A percentile compares a stretch with the other conserved stretches of the same genome.
These are phyloP conservation scores for Phytopythium oedochilum DNA, from an alignment of 352 stramenopile species.

Conservation along the genomic window DNA sequence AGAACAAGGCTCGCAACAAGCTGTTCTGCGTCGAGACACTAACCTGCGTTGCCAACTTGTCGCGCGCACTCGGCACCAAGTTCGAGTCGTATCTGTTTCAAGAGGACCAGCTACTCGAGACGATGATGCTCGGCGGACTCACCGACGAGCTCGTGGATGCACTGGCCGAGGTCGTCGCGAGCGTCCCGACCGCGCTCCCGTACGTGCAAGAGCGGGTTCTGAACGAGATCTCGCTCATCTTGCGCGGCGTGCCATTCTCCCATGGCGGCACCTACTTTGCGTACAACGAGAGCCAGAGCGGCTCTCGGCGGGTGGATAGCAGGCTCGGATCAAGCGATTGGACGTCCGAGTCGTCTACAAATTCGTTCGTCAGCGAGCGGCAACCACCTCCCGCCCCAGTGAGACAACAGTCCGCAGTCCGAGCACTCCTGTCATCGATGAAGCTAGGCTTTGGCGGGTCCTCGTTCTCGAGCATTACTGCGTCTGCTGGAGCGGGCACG, in stretches of 20 bases:
- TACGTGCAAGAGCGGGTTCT: constrained; percentile 94
- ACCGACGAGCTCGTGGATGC: constrained; percentile 93
- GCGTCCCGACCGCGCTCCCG: constrained; percentile 85
- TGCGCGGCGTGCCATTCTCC: constrained; percentile 83
- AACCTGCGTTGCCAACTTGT: constrained; percentile 73
- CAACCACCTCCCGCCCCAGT: constrained; percentile 12
- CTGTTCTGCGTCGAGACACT: constrained; percentile 82
- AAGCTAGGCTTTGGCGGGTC: constrained; percentile 32
- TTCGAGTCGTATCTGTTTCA: constrained; percentile 70
- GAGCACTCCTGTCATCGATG: constrained; percentile 72
- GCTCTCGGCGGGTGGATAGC: not conserved
- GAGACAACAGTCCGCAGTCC: constrained; percentile 50
- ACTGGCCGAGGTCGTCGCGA: constrained; percentile 87
- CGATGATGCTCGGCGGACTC: constrained; percentile 88
- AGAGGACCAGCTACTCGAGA: constrained; percentile 65
- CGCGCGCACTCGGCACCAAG: constrained; percentile 46
- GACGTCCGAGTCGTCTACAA: constrained; percentile 10
- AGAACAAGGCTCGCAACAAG: constrained; percentile 63
- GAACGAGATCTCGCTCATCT: constrained; percentile 94
- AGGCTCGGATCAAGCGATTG: constrained; percentile 10
- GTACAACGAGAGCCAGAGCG: not conserved
- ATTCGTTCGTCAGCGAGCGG: constrained; percentile 19
- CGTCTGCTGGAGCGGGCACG: not conserved
- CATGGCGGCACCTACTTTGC: constrained; percentile 12
- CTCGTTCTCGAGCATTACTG: not conserved